Evolutionary conservation across 768 basidiomycete genomes (phyloP), one percentile per base, ranked within the genome.

Genomic region (Hericium coralloides): DNA sequence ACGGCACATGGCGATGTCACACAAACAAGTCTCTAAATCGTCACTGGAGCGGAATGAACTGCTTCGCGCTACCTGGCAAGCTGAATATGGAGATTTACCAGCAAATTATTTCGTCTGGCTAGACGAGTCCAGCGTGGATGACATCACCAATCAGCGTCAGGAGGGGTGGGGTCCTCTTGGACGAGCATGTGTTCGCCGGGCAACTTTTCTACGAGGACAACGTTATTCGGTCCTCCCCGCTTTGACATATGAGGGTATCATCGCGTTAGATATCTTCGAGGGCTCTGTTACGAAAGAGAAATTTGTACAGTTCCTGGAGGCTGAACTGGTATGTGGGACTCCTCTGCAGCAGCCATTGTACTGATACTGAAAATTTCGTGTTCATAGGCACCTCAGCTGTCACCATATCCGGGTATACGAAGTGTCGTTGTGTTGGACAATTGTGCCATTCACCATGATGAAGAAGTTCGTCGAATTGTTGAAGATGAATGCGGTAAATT

Each of bases 391-490:
- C 68, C 67, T 22, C 55, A 60, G 22, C 54, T 70, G 22, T 72
- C 65, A 25, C 73, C 73, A 22, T 77, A 67, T 63, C 73, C 73
- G 0, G 67, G 62, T 2, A 60, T 62, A 8, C 55, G 59, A 12
- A 76, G 74, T 59, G 65, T 74, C 3, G 63, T 76, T 31, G 64
- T 77, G 1, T 55, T 76, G 38, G 70, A 76, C 49, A 76, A 76
- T 57, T 74, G 73, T 50, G 55, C 63, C 1, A 76, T 76, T 50
- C 74, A 77, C 58, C 73, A 76, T 37, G 66, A 68, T 45, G 68
- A 70, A 18, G 72, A 71, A 4, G 58, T 76, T 18, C 62, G 66
- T 1, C 26, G 57, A 1, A 59, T 73, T n/a, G 64, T 74, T 23
- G 65, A 64, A 48, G 70, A 56, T 41, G 63, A 62, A 54, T 49